Evolutionary conservation across 2,329 filamentous ascomycete species (phyloP), one percentile per base, ranked within the genome.

Genomic region (Scedosporium apiospermum): DNA sequence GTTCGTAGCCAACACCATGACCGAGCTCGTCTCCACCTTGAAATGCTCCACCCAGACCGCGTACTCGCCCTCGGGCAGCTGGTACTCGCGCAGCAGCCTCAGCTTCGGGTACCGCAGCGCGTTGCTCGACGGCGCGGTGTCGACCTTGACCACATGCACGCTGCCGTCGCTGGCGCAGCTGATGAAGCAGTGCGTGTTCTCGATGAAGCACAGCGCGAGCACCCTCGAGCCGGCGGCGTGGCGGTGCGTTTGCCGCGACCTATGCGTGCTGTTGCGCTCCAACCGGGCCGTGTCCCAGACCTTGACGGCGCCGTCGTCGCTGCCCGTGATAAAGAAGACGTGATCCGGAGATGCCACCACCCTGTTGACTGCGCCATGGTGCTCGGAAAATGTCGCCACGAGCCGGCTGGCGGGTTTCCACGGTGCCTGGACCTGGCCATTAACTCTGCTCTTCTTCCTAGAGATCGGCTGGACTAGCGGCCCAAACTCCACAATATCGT

Each of bases 11-110:
- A 98, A 77, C 2, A 98, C 75, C 46, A 99, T 81, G 12, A 92
- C 84, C n/a, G 93, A 98, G 66, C 82, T 86, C 0, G 84, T 84
- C 61, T 96, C 92, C 57, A 88, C 82, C 66, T 91, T 91, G 74
- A 91, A 96, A 74, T 99, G 93, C 71, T 97, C 91, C 65, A 91
- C 88, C 91, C 93, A 97, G 1, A 96, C 84, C 0, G 89, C 92
- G 70, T 88, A 86, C 72, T 98, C 93, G 51, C 80, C 86, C 27
- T 78, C 73, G 0, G 85, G 84, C 14, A 99, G 84, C 66, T 90
- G 87, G 72, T 96, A 93, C 68, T 93, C 88, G 12, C 93, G 87
- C 60, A 98, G 79, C 14, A 91, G 70, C 12, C 81, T 85, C 49
- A 93, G 82, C 68, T 91, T 93, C 53, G 90, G 87, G 71, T 97